These are phyloP conservation scores for Lithospermum erythrorhizon DNA, from an alignment of 257 asterid species.

Conservation along the genomic window DNA sequence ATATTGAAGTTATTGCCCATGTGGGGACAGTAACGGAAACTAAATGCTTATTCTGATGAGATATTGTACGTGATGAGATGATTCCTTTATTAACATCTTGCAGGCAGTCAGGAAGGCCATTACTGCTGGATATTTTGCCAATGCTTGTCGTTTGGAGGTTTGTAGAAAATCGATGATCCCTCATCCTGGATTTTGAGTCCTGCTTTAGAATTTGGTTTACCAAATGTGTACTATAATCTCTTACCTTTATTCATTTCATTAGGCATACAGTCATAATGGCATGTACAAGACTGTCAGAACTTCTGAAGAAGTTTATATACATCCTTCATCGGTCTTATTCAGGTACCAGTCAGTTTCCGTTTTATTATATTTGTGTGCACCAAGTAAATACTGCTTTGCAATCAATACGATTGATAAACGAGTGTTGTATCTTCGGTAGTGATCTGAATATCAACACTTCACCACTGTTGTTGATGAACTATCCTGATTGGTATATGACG, in stretches of 20 bases:
- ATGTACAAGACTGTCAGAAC: slow-evolving; percentile 76
- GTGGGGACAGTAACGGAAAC: background rate
- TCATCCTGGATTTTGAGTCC: background rate
- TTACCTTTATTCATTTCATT: slow-evolving; percentile 8
- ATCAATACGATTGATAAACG: background rate
- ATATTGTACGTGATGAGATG: background rate
- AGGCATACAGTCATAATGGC: slow-evolving; percentile 90
- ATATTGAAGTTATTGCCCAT: background rate
- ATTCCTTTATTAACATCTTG: slow-evolving; percentile 2
- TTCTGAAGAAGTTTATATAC: slow-evolving; percentile 88
- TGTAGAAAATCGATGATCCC: slow-evolving; percentile 15
- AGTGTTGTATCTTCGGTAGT: too few relatives aligned
- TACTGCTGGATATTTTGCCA: slow-evolving; percentile 82
- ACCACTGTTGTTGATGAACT: background rate
- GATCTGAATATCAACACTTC: background rate
- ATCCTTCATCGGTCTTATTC: slow-evolving; percentile 92
- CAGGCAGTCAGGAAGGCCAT: slow-evolving; percentile 91
- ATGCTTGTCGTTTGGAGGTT: slow-evolving; percentile 90
- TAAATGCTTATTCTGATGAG: background rate
- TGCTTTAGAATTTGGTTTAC: background rate
- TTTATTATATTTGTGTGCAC: background rate
- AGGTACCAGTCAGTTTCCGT: slow-evolving; percentile 29
- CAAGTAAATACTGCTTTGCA: background rate
- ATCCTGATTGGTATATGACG: background rate
- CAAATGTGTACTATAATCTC: slow-evolving; percentile 9